A percentile compares a stretch with the other conserved stretches of the same genome.
phyloP scores from a whole-genome alignment of 257 asterid genomes.

The Cruciata laevipes region DNA sequence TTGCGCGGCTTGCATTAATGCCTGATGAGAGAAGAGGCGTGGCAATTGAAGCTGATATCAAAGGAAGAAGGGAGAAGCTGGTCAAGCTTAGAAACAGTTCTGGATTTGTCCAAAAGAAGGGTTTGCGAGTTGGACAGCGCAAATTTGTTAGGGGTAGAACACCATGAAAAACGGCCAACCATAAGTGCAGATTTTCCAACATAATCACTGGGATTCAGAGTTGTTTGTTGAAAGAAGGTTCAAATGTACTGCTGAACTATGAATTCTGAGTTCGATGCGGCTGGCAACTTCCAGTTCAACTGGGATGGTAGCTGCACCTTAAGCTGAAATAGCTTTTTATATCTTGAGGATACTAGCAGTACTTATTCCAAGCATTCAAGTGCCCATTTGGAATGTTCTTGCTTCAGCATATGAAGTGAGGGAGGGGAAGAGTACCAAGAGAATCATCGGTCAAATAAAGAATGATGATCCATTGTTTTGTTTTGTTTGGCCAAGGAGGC shows the following conservation, averaged over 20 bases:
- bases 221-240: background rate
- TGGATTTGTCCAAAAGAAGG: slow-evolving; percentile 31
- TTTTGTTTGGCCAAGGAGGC: background rate
- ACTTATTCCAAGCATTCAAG: background rate
- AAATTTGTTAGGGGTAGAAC: slow-evolving; percentile 28
- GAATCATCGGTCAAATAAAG: background rate
- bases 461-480: background rate
- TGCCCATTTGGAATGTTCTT: background rate
- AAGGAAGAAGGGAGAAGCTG: slow-evolving; percentile 58
- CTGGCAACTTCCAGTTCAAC: background rate
- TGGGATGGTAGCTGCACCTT: background rate
- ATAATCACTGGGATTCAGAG: background rate
- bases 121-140: slow-evolving; percentile 21
- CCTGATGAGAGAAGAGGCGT: slow-evolving; percentile 62
- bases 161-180: slow-evolving; percentile 12
- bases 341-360: background rate
- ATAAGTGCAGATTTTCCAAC: background rate
- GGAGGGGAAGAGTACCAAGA: background rate
- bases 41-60: slow-evolving; percentile 54
- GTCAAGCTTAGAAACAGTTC: slow-evolving; percentile 33
- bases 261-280: background rate
- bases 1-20: slow-evolving; percentile 77
- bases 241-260: background rate
- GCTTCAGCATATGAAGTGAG: background rate
- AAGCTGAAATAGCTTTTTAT: no score